Conservation (phyloP, 148 eudicot species). For the Limonium bicolor region DNA sequence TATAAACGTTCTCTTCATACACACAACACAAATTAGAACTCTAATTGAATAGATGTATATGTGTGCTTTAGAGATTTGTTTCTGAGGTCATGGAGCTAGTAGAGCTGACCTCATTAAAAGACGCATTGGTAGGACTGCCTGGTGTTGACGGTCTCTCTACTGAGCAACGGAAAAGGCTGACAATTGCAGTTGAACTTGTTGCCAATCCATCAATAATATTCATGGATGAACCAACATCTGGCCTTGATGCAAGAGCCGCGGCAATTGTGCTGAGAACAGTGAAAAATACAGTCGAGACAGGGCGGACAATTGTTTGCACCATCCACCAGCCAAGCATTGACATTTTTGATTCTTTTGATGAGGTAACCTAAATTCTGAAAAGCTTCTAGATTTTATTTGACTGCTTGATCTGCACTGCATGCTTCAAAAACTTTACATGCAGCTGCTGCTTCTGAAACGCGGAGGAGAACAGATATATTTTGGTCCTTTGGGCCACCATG, state of each 20-base stretch:
- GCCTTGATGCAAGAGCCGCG: conserved; percentile 7
- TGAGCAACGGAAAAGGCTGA: conserved; percentile 7
- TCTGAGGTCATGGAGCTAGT: conserved; percentile 2
- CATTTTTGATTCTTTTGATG: conserved; percentile 8
- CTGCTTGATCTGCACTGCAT: too few relatives aligned
- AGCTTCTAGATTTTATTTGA: background rate
- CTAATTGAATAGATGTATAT: too few relatives aligned
- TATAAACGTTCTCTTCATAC: too few relatives aligned
- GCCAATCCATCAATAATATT: conserved; percentile 4
- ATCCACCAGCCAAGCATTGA: conserved; percentile 1
- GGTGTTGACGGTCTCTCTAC: conserved; percentile 6
- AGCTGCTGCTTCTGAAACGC: conserved; percentile 6
- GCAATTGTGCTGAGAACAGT: conserved; percentile 3
- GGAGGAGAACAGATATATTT: conserved; percentile 10
- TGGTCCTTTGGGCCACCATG: conserved; percentile 7
- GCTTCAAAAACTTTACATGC: background rate
- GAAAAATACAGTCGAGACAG: conserved; percentile 5
- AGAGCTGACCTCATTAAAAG: conserved; percentile 5
- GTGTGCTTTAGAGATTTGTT: background rate
- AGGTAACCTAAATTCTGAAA: background rate
- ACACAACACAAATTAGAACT: too few relatives aligned
- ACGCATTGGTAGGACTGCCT: conserved; percentile 5
- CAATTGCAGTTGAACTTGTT: conserved; percentile 6
- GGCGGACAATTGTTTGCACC: conserved; percentile 1
- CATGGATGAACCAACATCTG: conserved; percentile 9